phyloP scores from a whole-genome alignment of 164 flowering plant genomes.

The Cinnamomum chago region DNA sequence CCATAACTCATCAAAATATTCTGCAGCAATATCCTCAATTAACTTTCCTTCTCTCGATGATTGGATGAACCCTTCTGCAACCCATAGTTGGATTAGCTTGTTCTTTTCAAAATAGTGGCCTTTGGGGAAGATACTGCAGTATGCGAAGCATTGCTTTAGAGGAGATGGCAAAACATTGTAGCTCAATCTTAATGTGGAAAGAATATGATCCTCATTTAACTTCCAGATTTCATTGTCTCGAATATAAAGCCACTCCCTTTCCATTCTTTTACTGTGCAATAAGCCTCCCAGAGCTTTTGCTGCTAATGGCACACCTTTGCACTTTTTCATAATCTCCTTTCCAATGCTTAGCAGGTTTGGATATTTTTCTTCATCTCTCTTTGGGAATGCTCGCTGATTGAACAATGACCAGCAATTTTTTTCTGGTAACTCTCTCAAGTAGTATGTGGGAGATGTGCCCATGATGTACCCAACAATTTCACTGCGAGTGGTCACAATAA shows the following conservation, averaged over 20 bases:
- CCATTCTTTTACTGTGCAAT: conserved; percentile 5
- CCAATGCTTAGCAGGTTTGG: conserved; percentile 9
- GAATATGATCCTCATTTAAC: not conserved
- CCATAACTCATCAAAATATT: not conserved
- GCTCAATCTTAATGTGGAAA: not conserved
- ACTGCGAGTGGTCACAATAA: conserved; percentile 17
- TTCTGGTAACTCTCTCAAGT: conserved; percentile 7
- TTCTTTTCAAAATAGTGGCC: conserved; percentile 2
- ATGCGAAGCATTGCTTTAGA: conserved; percentile 16
- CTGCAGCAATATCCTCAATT: conserved; percentile 3
- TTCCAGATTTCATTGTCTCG: conserved; percentile 2
- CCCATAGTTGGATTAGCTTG: conserved; percentile 15
- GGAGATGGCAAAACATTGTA: conserved; percentile 4
- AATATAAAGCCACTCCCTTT: conserved; percentile 9
- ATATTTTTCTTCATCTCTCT: not conserved
- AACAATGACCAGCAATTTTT: conserved; percentile 15
- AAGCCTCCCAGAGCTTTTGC: conserved; percentile 15
- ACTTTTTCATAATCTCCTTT: conserved; percentile 12
- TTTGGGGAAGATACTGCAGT: conserved; percentile 20
- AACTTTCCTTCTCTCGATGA: not conserved
- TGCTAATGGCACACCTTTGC: conserved; percentile 18
- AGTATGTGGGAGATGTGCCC: conserved; percentile 1
- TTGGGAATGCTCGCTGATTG: conserved; percentile 6
- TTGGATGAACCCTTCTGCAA: conserved; percentile 9
- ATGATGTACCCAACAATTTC: conserved; percentile 8